Evolutionary conservation across 768 basidiomycete species (phyloP).

Genomic region (Mrakia frigida): DNA sequence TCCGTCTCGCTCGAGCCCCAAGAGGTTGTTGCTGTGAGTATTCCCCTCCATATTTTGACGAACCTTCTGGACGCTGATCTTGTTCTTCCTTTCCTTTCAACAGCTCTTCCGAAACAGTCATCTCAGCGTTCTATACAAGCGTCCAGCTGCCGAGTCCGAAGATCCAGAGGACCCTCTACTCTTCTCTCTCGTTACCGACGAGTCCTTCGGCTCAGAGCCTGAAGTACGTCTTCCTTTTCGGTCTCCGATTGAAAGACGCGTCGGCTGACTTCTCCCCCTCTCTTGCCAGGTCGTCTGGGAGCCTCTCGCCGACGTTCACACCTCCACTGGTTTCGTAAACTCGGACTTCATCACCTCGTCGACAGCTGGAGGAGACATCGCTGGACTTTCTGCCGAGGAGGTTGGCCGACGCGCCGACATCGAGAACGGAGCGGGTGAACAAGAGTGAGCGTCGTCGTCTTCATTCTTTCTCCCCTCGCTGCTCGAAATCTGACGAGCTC

Average conservation of each 20-base stretch:
- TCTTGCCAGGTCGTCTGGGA: conserved; percentile 69
- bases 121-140: conserved; percentile 76
- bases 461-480: background rate
- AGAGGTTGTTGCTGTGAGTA: conserved; percentile 32
- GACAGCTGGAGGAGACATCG: conserved; percentile 64
- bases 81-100: background rate
- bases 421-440: conserved; percentile 26
- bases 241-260: too few species aligned
- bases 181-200: conserved; percentile 80
- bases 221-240: conserved; percentile 39
- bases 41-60: background rate
- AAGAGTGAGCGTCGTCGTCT: conserved; percentile 40
- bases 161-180: conserved; percentile 49
- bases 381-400: conserved; percentile 43
- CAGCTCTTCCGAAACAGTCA: conserved; percentile 84
- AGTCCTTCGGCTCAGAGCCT: conserved; percentile 68
- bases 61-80: background rate
- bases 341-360: conserved; percentile 58
- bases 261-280: too few species aligned
- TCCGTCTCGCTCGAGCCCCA: conserved; percentile 21
- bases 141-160: conserved; percentile 37
- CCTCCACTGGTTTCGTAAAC: conserved; percentile 71
- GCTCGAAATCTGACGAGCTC: conserved; percentile 5
- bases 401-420: conserved; percentile 20
- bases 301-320: conserved; percentile 77